These are phyloP conservation scores for Boletus vermiculosoides DNA, from an alignment of 768 basidiomycete genomes.

Conservation along the genomic window DNA sequence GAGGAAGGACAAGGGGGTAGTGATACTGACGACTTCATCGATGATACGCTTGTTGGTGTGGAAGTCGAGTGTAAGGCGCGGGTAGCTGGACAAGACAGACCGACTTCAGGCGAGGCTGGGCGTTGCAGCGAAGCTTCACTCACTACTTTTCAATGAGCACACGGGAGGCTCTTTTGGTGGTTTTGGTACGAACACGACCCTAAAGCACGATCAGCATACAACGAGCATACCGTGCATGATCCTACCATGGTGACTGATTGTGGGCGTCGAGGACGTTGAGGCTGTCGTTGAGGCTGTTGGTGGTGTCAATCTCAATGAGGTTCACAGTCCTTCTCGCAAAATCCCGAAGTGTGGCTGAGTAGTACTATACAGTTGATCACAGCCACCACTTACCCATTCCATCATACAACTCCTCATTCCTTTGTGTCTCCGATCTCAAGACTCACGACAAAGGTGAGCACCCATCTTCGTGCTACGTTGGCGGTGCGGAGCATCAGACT, in stretches of 20 bases:
- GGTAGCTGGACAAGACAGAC: slow-evolving; percentile 64
- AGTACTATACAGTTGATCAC: slow-evolving; percentile 27
- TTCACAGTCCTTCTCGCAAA: slow-evolving; percentile 3
- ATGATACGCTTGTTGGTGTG: slow-evolving; percentile 99
- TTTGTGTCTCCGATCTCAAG: slow-evolving; percentile 1
- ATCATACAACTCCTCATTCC: background rate
- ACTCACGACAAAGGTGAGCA: background rate
- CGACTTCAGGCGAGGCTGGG: background rate
- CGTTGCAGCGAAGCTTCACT: slow-evolving; percentile 30
- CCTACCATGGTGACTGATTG: slow-evolving; percentile 49
- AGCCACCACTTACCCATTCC: slow-evolving; percentile 19
- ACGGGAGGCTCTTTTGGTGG: slow-evolving; percentile 98
- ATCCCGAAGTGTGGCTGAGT: slow-evolving; percentile 27
- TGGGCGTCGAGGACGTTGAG: slow-evolving; percentile 25
- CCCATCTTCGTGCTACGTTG: background rate
- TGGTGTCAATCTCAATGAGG: background rate
- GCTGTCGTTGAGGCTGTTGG: slow-evolving; percentile 14
- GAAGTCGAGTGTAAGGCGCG: slow-evolving; percentile 98
- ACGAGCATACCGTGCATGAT: slow-evolving; percentile 6
- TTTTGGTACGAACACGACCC: slow-evolving; percentile 99
- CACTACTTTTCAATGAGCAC: slow-evolving; percentile 99
- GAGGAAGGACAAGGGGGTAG: slow-evolving; percentile 5
- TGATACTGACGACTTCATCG: slow-evolving; percentile 83
- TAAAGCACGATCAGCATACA: slow-evolving; percentile 33
- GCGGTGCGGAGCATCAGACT: background rate